Percentiles rank a stretch among this genome's conserved stretches.
Conservation (phyloP, 2,329 filamentous ascomycete genomes). For the Colletotrichum viniferum region DNA sequence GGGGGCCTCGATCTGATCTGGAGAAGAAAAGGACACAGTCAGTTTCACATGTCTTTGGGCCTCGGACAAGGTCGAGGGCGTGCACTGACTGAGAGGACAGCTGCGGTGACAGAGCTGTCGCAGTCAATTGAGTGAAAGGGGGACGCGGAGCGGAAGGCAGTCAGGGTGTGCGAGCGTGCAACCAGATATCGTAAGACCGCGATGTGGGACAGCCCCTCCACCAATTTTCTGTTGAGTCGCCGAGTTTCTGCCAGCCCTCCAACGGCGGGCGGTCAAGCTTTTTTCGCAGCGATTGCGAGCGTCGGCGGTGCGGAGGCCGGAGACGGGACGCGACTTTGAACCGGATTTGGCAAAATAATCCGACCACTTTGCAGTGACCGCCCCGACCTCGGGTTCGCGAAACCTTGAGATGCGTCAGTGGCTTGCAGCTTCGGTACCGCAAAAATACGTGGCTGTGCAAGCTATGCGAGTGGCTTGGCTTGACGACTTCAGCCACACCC, state of each 20-base stretch:
- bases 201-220: constrained; percentile 14
- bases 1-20: background rate
- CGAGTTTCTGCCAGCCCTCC: constrained; percentile 14
- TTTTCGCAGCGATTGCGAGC: background rate
- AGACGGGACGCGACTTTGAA: background rate
- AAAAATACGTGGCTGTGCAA: background rate
- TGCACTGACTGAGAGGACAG: constrained; percentile 2
- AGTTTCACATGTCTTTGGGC: background rate
- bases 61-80: background rate
- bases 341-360: constrained; percentile 4
- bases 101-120: background rate
- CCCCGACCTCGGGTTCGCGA: background rate
- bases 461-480: background rate
- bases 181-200: constrained; percentile 17
- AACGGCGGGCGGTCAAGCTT: constrained; percentile 13
- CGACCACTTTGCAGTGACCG: background rate
- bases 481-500: background rate
- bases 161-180: background rate
- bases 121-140: background rate
- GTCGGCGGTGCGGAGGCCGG: background rate
- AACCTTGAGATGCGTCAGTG: background rate
- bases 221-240: constrained; percentile 20
- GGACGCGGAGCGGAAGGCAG: background rate
- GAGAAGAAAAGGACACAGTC: background rate
- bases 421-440: background rate